Base-by-base conservation (phyloP, 352 stramenopile genomes). In the Globisporangium takayamanum region DNA sequence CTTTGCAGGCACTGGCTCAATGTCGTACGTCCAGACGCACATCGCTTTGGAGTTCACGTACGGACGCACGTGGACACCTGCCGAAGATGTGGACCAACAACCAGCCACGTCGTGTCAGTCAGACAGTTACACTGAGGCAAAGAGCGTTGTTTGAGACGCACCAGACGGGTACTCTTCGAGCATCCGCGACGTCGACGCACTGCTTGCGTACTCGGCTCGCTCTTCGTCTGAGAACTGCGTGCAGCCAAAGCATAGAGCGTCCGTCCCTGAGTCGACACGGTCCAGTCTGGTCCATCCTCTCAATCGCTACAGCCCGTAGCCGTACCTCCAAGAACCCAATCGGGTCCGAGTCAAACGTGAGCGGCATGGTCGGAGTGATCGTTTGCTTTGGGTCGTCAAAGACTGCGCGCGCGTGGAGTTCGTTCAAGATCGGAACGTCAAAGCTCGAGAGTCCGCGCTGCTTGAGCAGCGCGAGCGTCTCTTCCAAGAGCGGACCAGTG, bases 11-110 rank as follows among this genome's bases (percentile, higher is more conserved):
- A 89, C 81, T 14, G 77, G 64, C 25, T 88, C 73, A 15, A 82
- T 84, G 55, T 89, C 81, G 59, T 87, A 92, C 26, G 81, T 89
- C 81, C 81, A 92, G 16, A 92, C 78, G 12, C 65, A 71, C 79
- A 92, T 87, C 68, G 87, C 75, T 51, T 87, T 87, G 46, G 68
- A 60, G 18, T 71, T 62, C 28, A 72, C 57, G 56, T 87, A 92
- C 45, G 78, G 81, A 18, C 81, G 78, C 12, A 87, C 79, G 56
- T 92, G 81, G 45, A 92, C 67, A 47, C 81, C 80, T 74, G 58
- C 18, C 16, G 48, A 52, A 6, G 22, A 37, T n/a, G 55, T 20
- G 16, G 26, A 45, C 8, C 20, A 28, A 15, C 15, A 48, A 5
- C 28, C 42, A 22, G 20, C 25, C 14, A n/a, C 0, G 5, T 22